Percentiles rank a stretch among this genome's conserved stretches.
phyloP scores from a whole-genome alignment of 225 moss, liverwort and hornwort genomes.

The Polytrichum commune region DNA sequence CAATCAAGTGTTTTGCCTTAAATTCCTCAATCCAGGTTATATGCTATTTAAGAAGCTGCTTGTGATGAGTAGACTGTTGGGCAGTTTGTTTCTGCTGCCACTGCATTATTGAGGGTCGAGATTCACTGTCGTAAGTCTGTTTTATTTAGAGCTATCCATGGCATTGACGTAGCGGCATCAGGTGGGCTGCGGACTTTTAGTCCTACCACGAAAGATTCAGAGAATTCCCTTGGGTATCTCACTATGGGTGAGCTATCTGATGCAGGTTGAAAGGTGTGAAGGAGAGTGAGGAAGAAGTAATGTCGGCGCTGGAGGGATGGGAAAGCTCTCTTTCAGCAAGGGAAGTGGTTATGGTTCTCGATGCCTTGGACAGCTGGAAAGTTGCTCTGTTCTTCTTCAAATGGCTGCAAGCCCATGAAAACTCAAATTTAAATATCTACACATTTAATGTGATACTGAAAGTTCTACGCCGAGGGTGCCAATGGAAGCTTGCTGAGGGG shows the following conservation, averaged over 20 bases:
- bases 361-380: conserved; percentile 68
- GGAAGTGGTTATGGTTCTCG: conserved; percentile 59
- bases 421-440: conserved; percentile 57
- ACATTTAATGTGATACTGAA: conserved; percentile 85
- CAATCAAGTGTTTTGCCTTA: too few relatives aligned
- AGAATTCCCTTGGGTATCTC: too few relatives aligned
- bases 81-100: too few relatives aligned
- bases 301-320: conserved; percentile 61
- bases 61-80: too few relatives aligned
- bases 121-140: too few relatives aligned
- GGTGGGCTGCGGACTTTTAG: too few relatives aligned
- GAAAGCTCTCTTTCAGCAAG: conserved; percentile 38
- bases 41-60: too few relatives aligned
- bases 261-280: conserved; percentile 45
- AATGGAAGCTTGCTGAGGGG: conserved; percentile 66
- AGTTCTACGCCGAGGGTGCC: conserved; percentile 70
- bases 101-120: too few relatives aligned
- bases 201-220: too few relatives aligned
- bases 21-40: too few relatives aligned
- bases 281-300: conserved; percentile 56
- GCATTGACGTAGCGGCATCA: too few relatives aligned
- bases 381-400: conserved; percentile 66
- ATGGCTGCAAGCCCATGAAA: conserved; percentile 58
- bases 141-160: too few relatives aligned
- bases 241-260: neutral